These are phyloP conservation scores for Dioscorea cayenensis DNA, from an alignment of 116 monocot genomes.

Conservation along the genomic window DNA sequence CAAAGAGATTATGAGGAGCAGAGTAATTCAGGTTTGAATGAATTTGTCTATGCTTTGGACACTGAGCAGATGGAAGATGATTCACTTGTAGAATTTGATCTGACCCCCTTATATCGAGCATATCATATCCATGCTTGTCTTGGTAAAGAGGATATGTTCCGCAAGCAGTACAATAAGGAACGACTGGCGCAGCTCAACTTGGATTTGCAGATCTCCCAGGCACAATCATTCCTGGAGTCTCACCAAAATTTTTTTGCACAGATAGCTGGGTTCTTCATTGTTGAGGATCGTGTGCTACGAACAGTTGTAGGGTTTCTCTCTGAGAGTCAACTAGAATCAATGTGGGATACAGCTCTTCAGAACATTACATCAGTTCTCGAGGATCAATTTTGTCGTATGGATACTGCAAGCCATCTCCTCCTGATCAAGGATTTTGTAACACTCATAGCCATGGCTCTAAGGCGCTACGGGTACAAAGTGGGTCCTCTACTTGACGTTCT, in stretches of 20 bases:
- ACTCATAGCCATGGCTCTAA: conserved; percentile 57
- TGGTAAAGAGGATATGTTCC: conserved; percentile 62
- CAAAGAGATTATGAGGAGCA: conserved; percentile 78
- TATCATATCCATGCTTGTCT: conserved; percentile 74
- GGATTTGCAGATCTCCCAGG: conserved; percentile 59
- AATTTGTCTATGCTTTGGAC: conserved; percentile 55
- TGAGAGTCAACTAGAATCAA: conserved; percentile 71
- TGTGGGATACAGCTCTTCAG: conserved; percentile 60
- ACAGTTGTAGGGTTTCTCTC: conserved; percentile 62
- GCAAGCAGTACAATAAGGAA: conserved; percentile 73
- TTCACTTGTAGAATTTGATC: conserved; percentile 54
- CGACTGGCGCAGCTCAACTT: conserved; percentile 77
- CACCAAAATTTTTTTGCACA: conserved; percentile 79
- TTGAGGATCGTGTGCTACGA: conserved; percentile 75
- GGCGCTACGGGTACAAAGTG: conserved; percentile 50
- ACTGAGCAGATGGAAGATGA: conserved; percentile 51
- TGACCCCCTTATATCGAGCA: conserved; percentile 72
- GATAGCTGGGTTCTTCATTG: conserved; percentile 83
- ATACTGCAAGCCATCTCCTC: conserved; percentile 76
- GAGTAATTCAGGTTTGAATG: conserved; percentile 38
- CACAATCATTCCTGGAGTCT: conserved; percentile 83
- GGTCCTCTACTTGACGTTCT: conserved; percentile 62
- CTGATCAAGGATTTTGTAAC: conserved; percentile 84
- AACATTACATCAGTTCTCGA: conserved; percentile 66
- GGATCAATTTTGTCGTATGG: conserved; percentile 60